These are phyloP conservation scores for Trametes coccinea DNA, from an alignment of 768 basidiomycete species.

Conservation along the genomic window DNA sequence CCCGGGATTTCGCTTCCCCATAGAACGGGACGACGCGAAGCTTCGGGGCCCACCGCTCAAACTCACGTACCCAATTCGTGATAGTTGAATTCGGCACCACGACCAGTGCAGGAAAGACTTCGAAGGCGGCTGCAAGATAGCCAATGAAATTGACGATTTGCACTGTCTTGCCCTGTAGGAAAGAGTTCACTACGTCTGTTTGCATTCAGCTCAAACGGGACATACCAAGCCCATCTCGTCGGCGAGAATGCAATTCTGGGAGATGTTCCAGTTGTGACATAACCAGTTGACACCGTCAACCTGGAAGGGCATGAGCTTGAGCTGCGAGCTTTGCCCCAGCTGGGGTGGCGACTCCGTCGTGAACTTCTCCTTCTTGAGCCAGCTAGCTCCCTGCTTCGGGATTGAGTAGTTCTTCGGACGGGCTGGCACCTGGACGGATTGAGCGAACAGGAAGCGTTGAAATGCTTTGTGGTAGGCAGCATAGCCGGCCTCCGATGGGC, in stretches of 20 bases:
- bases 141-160: constrained; percentile 88
- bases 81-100: constrained; percentile 97
- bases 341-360: constrained; percentile 55
- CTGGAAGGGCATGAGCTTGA: constrained; percentile 88
- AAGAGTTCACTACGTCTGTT: neutral
- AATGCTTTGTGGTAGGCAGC: constrained; percentile 70
- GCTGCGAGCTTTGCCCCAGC: constrained; percentile 61
- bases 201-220: constrained; percentile 2
- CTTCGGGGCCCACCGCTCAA: constrained; percentile 80
- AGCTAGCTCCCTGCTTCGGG: constrained; percentile 46
- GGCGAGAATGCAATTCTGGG: constrained; percentile 84
- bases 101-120: constrained; percentile 79
- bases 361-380: constrained; percentile 46
- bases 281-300: constrained; percentile 85
- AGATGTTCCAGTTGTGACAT: constrained; percentile 85
- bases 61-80: constrained; percentile 93
- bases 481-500: constrained; percentile 54
- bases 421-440: constrained; percentile 49
- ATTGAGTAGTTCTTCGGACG: constrained; percentile 46
- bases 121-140: constrained; percentile 52
- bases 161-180: constrained; percentile 80
- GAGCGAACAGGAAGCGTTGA: constrained; percentile 60
- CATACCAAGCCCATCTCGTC: constrained; percentile 95
- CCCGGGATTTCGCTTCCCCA: constrained; percentile 77
- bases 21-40: constrained; percentile 82